Base-by-base conservation (phyloP, 2,329 filamentous ascomycete species). In the Botrytis porri region DNA sequence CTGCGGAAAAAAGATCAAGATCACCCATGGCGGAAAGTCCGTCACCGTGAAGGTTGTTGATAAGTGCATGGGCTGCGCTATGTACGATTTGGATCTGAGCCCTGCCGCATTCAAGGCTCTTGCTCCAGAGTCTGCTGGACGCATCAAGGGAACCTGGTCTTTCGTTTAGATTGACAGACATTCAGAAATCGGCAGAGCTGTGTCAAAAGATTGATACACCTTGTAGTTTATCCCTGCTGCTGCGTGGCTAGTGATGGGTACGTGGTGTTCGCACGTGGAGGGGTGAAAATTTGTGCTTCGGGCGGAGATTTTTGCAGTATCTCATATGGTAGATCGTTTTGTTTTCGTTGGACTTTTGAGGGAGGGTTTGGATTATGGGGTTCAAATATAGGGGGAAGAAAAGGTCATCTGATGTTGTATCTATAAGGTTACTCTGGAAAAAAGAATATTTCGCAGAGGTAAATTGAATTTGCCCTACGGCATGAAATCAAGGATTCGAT, bases 31-130 rank as follows among this genome's bases (percentile, higher is more conserved):
- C 64, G 92, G 92, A 81, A 87, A 87, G 81, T 86, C 85, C 3
- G 80, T 84, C 77, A 84, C 81, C 2, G 92, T 88, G 73, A 86
- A 78, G 8, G 88, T 95, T 75, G 87, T 86, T 69, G 93, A 96
- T 85, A 93, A 92, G 84, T 96, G 93, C 85, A 87, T 88, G 82
- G 90, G 90, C 77, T 96, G 93, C 81, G 79, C 71, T 66, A 69
- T 77, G 45, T 76, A 81, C 59, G 84, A 85, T 78, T 87, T 94
- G 65, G 92, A 93, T 78, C 84, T 91, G 77, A 88, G 86, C 76
- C 82, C 84, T 74, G 84, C 85, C 77, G 82, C 87, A 75, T 92
- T 90, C 82, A 75, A 78, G n/a, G 83, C 85, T 35, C 83, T 92
- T 72, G 77, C 86, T 74, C 79, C 82, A 43, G 81, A 86, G 29